Base-by-base conservation (phyloP, 495 filamentous ascomycete species). In the Neurospora hispaniola region DNA sequence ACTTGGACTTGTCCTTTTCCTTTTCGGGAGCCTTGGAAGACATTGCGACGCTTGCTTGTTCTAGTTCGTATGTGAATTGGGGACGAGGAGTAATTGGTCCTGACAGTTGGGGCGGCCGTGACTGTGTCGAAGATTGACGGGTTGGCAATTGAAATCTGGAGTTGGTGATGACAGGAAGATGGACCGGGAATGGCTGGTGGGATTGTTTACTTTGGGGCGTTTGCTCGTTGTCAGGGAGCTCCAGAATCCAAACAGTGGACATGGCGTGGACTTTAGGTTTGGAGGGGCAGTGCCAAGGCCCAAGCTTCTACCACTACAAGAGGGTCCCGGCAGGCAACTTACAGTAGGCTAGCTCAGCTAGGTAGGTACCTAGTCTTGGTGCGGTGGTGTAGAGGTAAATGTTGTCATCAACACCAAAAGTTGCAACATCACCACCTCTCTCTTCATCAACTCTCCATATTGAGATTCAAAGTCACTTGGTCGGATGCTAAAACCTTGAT, bases 1-100 rank as follows among this genome's bases (percentile, higher is more conserved):
- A 93, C 77, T 95, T 96, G 75, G 96, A 93, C 78, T 94, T 93
- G 75, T 96, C 94, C 77, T 94, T 93, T 71, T 90, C 86, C 9
- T 73, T 72, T 14, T 78, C 77, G 27, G 77, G 46, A 7, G 70
- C 75, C 16, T 72, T 46, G 16, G 78, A 76, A 0, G 77, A 71
- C 76, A 77, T 80, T 42, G 62, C 73, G 27, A 40, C 4, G 59
- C 2, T 23, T 40, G 68, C 23, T 66, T 12, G 9, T 8, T 23
- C 14, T 31, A 2, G 20, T 43, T 41, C n/a, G 4, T 3, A 8
- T 48, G 6, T 20, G 20, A 1, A 11, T 12, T 48, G 8, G 20
- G 4, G n/a, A 11, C 0, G 8, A 3, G n/a, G 1, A n/a, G 0
- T n/a, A 16, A 31, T 14, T 59, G 23, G 1, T 59, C 14, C 20